A percentile compares a stretch with the other conserved stretches of the same genome.
Evolutionary conservation across 805 yeast genomes (phyloP).

Genomic region (Pichia sporocuriosa): DNA sequence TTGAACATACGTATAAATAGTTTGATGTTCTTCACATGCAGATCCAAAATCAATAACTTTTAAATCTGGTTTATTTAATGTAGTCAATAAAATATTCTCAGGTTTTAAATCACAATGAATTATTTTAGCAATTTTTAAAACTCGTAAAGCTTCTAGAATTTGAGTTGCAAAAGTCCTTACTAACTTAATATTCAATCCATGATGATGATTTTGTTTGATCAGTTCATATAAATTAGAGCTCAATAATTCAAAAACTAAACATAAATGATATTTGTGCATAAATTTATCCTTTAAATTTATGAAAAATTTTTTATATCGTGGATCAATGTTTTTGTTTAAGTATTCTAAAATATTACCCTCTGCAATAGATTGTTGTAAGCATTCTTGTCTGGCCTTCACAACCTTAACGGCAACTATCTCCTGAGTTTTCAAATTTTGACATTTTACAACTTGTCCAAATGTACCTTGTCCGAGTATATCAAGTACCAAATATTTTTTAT

Average conservation of each 20-base stretch:
- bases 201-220: slow-evolving; percentile 87
- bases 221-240: slow-evolving; percentile 86
- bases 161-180: slow-evolving; percentile 77
- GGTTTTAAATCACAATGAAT: slow-evolving; percentile 98
- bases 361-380: slow-evolving; percentile 81
- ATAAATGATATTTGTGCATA: slow-evolving; percentile 85
- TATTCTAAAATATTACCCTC: slow-evolving; percentile 85
- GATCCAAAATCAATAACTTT: slow-evolving; percentile 95
- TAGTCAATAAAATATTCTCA: slow-evolving; percentile 78
- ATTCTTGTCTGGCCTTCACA: slow-evolving; percentile 86
- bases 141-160: slow-evolving; percentile 70
- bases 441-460: slow-evolving; percentile 96
- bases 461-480: slow-evolving; percentile 95
- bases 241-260: slow-evolving; percentile 85
- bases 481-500: slow-evolving; percentile 78
- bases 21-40: slow-evolving; percentile 87
- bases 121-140: slow-evolving; percentile 73
- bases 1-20: slow-evolving; percentile 86
- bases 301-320: slow-evolving; percentile 66
- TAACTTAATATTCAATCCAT: slow-evolving; percentile 75
- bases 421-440: slow-evolving; percentile 68
- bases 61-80: slow-evolving; percentile 76
- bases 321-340: slow-evolving; percentile 64
- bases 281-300: slow-evolving; percentile 79
- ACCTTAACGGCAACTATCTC: slow-evolving; percentile 92